Percentiles rank a stretch among this genome's conserved stretches.
phyloP scores from a whole-genome alignment of 2,329 filamentous ascomycete genomes.

The Colletotrichum sp. region DNA sequence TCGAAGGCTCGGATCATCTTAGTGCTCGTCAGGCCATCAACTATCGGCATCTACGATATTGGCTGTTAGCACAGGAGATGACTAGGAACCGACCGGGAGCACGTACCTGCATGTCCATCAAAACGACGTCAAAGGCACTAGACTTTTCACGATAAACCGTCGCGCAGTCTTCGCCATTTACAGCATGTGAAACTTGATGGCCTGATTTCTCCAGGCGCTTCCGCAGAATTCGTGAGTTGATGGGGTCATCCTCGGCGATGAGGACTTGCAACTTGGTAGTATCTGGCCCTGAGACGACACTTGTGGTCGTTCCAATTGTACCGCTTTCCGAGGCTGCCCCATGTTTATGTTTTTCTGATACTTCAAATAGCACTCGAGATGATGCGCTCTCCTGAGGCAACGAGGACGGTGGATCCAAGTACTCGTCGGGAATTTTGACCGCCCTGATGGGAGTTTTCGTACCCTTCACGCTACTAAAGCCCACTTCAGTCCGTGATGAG shows the following conservation, averaged over 20 bases:
- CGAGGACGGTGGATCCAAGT: slow-evolving; percentile 33
- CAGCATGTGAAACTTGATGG: slow-evolving; percentile 73
- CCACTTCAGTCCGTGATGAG: slow-evolving; percentile 32
- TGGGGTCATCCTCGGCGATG: slow-evolving; percentile 86
- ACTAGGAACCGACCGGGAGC: not conserved
- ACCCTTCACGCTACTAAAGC: slow-evolving; percentile 45
- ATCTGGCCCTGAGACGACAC: not conserved
- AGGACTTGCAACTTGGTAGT: slow-evolving; percentile 65
- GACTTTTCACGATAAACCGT: slow-evolving; percentile 69
- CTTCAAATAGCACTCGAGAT: slow-evolving; percentile 45
- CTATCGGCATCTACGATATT: slow-evolving; percentile 79
- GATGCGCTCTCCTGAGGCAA: slow-evolving; percentile 32
- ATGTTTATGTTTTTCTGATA: slow-evolving; percentile 24
- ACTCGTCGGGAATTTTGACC: slow-evolving; percentile 55
- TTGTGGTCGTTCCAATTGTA: slow-evolving; percentile 4
- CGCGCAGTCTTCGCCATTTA: slow-evolving; percentile 87
- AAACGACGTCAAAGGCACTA: slow-evolving; percentile 73
- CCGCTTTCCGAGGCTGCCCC: not conserved
- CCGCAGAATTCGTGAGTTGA: slow-evolving; percentile 82
- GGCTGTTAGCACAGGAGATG: not conserved
- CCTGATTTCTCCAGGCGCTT: slow-evolving; percentile 81
- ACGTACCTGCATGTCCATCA: slow-evolving; percentile 92
- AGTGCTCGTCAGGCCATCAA: slow-evolving; percentile 81
- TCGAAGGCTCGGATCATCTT: slow-evolving; percentile 84
- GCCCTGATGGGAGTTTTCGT: slow-evolving; percentile 51